These are phyloP conservation scores for Colletotrichum theobromicola DNA, from an alignment of 2,329 filamentous ascomycete species.

Conservation along the genomic window DNA sequence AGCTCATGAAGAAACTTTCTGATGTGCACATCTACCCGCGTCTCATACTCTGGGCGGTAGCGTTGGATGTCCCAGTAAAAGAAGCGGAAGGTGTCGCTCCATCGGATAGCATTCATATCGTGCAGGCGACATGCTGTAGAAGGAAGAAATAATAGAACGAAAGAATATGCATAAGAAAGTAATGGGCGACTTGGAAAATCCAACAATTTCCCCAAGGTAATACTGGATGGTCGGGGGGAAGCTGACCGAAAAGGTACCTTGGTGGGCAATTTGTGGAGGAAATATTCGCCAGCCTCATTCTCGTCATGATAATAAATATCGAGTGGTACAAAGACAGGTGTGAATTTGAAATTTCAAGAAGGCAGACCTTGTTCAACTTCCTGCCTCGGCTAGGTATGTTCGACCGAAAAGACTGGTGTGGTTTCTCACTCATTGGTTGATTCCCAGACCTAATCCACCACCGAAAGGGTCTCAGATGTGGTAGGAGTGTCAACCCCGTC, in stretches of 20 bases:
- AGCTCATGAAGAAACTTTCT: not conserved
- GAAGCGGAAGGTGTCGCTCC: not conserved
- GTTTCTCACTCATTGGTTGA: not conserved
- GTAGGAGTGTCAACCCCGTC: not conserved
- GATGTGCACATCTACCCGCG: not conserved
- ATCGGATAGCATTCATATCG: rapidly evolving
- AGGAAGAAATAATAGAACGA: too few species aligned
- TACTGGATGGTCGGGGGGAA: too few species aligned
- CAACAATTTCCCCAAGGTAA: too few species aligned
- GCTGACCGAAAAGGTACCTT: not conserved
- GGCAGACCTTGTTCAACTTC: rapidly evolving
- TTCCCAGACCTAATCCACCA: not conserved
- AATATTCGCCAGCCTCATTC: not conserved
- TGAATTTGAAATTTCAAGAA: not conserved
- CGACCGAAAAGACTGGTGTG: rapidly evolving
- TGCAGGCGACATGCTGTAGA: rapidly evolving
- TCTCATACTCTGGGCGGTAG: not conserved
- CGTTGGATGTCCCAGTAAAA: not conserved
- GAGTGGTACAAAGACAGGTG: not conserved
- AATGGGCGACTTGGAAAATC: too few species aligned
- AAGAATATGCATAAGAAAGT: too few species aligned
- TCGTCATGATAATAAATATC: rapidly evolving
- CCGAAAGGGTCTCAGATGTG: not conserved
- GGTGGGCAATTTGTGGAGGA: not conserved
- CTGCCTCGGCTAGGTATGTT: not conserved